Conservation (phyloP, 2,329 filamentous ascomycete species). For the Trichothecium roseum region DNA sequence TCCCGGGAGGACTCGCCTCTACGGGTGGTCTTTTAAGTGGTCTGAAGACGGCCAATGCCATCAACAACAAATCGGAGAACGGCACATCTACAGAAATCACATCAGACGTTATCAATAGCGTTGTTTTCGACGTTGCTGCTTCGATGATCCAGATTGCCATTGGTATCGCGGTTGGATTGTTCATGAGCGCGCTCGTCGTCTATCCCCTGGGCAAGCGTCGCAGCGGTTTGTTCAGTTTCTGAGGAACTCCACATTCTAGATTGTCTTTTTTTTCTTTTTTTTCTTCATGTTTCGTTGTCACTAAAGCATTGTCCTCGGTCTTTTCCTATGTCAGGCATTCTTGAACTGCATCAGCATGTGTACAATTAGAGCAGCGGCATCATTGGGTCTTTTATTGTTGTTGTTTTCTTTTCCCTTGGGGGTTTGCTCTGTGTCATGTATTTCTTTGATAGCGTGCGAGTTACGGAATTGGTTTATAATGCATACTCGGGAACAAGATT, state of each 20-base stretch:
- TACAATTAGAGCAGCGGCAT: too few relatives aligned
- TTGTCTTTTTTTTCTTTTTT: too few relatives aligned
- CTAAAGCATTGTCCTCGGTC: too few relatives aligned
- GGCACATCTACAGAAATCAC: conserved; percentile 20
- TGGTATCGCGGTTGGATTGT: conserved; percentile 39
- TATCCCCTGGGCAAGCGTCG: conserved; percentile 39
- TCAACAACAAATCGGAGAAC: conserved; percentile 22
- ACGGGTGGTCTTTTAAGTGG: conserved; percentile 36
- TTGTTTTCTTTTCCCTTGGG: too few relatives aligned
- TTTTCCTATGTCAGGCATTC: too few relatives aligned
- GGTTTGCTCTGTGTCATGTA: too few relatives aligned
- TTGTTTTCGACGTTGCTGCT: conserved; percentile 34
- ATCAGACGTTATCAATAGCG: conserved; percentile 17
- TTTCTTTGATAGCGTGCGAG: too few relatives aligned
- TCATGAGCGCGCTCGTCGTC: conserved; percentile 36
- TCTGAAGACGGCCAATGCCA: conserved; percentile 29
- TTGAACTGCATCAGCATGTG: too few relatives aligned
- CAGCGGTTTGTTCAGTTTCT: conserved; percentile 39
- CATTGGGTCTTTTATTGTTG: too few relatives aligned
- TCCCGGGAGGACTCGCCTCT: conserved; percentile 35
- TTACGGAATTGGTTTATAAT: too few relatives aligned
- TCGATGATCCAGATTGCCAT: conserved; percentile 44
- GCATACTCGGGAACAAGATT: too few relatives aligned
- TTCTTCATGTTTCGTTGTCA: too few relatives aligned
- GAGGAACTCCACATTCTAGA: conserved; percentile 4